phyloP scores from a whole-genome alignment of 1,284 basidiomycete species.

The Heterobasidion annosum region DNA sequence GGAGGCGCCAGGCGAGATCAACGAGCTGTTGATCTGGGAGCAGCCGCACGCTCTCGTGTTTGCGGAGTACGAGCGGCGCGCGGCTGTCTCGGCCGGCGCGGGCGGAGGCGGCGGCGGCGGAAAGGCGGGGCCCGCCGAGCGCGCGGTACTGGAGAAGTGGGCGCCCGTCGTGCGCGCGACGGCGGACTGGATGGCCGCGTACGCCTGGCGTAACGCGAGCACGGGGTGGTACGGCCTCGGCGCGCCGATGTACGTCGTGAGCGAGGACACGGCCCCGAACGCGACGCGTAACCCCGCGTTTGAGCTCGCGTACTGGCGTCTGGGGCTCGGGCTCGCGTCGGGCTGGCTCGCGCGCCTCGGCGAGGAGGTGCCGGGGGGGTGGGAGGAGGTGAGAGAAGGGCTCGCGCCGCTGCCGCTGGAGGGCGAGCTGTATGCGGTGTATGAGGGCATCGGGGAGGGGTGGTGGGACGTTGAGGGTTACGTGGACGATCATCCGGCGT shows the following conservation, averaged over 20 bases:
- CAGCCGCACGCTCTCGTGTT: slow-evolving; percentile 52
- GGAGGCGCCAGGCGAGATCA: slow-evolving; percentile 50
- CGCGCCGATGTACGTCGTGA: slow-evolving; percentile 49
- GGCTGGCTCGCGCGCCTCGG: slow-evolving; percentile 37
- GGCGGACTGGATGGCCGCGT: slow-evolving; percentile 52
- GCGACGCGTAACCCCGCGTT: slow-evolving; percentile 45
- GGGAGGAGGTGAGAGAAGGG: slow-evolving; percentile 35
- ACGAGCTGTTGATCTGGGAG: slow-evolving; percentile 56
- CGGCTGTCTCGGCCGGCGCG: slow-evolving; percentile 21
- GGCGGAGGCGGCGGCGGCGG: too few species aligned
- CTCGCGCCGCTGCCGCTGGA: slow-evolving; percentile 40
- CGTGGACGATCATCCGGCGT: slow-evolving; percentile 49
- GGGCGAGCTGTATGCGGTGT: slow-evolving; percentile 43
- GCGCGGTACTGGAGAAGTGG: slow-evolving; percentile 36
- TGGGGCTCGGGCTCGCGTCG: slow-evolving; percentile 38
- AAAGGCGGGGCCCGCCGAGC: not conserved
- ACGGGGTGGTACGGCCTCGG: slow-evolving; percentile 44
- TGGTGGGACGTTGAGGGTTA: slow-evolving; percentile 44
- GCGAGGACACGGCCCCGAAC: slow-evolving; percentile 48
- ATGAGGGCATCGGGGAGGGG: slow-evolving; percentile 41
- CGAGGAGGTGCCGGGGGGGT: slow-evolving; percentile 28
- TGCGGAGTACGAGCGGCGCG: slow-evolving; percentile 44
- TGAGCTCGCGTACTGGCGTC: slow-evolving; percentile 51
- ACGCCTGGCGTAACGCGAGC: slow-evolving; percentile 40
- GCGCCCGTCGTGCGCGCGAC: slow-evolving; percentile 37